Evolutionary conservation across 768 basidiomycete genomes (phyloP).

Genomic region (Mycena alexandri): DNA sequence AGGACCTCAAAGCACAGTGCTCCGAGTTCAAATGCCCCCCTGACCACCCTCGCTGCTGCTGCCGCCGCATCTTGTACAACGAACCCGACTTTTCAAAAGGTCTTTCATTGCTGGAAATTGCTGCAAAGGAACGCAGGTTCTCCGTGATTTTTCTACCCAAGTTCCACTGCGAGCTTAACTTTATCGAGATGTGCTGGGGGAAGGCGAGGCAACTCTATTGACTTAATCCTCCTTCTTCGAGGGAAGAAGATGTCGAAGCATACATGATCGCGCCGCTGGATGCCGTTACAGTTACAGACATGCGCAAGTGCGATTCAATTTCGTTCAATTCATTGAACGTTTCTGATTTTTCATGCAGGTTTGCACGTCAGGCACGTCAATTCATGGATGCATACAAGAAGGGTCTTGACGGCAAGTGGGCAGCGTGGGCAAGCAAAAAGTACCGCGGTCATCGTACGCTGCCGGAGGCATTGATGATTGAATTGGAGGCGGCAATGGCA

Average conservation of each 20-base stretch:
- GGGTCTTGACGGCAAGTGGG: slow-evolving; percentile 7
- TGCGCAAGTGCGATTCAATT: slow-evolving; percentile 1
- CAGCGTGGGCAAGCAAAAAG: not conserved
- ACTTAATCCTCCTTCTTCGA: no score
- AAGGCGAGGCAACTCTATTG: slow-evolving; percentile 40
- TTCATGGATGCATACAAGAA: slow-evolving; percentile 5
- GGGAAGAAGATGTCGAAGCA: not conserved
- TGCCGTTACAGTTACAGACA: not conserved
- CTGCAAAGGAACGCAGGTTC: slow-evolving; percentile 6
- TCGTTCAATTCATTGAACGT: not conserved
- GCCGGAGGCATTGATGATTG: slow-evolving; percentile 2
- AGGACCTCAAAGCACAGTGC: slow-evolving; percentile 8
- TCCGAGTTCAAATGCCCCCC: slow-evolving; percentile 37
- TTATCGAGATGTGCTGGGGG: slow-evolving; percentile 49
- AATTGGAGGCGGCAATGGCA: slow-evolving; percentile 1
- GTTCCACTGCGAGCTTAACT: slow-evolving; percentile 31
- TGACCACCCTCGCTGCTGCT: slow-evolving; percentile 2
- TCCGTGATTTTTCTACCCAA: slow-evolving; percentile 44
- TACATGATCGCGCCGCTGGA: not conserved
- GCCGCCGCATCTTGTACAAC: slow-evolving; percentile 36
- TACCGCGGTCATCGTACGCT: not conserved
- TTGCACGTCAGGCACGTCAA: not conserved
- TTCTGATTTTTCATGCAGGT: not conserved
- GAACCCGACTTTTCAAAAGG: slow-evolving; percentile 45
- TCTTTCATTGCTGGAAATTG: slow-evolving; percentile 15